phyloP scores from a whole-genome alignment of 2,329 filamentous ascomycete species.

The Graphilbum sp. region DNA sequence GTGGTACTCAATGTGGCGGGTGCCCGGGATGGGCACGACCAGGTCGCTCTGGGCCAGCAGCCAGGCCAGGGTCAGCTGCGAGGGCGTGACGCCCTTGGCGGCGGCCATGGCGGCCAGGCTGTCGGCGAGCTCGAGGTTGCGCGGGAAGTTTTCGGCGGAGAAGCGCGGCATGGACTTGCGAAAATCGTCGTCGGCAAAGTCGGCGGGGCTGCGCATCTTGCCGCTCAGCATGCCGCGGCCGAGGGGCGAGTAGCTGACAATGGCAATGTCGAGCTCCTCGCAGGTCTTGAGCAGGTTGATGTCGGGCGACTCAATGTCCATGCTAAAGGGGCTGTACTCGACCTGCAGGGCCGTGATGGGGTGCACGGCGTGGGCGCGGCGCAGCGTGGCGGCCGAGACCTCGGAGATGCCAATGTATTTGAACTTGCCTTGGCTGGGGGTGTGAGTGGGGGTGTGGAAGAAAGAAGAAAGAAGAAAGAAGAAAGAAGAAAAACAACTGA shows the following conservation, averaged over 20 bases:
- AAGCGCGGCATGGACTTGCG: slow-evolving; percentile 21
- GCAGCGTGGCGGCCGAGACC: slow-evolving; percentile 29
- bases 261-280: slow-evolving; percentile 26
- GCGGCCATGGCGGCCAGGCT: slow-evolving; percentile 12
- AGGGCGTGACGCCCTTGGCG: slow-evolving; percentile 22
- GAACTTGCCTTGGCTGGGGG: slow-evolving; percentile 31
- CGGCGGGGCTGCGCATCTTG: slow-evolving; percentile 10
- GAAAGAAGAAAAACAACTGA: neutral
- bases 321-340: slow-evolving; percentile 35
- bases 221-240: slow-evolving; percentile 26
- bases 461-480: neutral
- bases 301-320: slow-evolving; percentile 39
- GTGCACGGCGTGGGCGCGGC: slow-evolving; percentile 32
- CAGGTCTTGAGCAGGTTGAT: slow-evolving; percentile 24
- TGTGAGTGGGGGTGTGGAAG: neutral
- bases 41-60: slow-evolving; percentile 28
- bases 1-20: slow-evolving; percentile 15
- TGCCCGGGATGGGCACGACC: slow-evolving; percentile 22
- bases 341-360: slow-evolving; percentile 35
- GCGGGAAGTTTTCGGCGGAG: slow-evolving; percentile 26
- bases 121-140: slow-evolving; percentile 23
- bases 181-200: slow-evolving; percentile 6
- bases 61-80: slow-evolving; percentile 41
- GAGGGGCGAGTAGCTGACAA: slow-evolving; percentile 24
- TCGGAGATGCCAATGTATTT: slow-evolving; percentile 39